Base-by-base conservation (phyloP, 2,329 filamentous ascomycete species). In the Xylariaceae sp. region DNA sequence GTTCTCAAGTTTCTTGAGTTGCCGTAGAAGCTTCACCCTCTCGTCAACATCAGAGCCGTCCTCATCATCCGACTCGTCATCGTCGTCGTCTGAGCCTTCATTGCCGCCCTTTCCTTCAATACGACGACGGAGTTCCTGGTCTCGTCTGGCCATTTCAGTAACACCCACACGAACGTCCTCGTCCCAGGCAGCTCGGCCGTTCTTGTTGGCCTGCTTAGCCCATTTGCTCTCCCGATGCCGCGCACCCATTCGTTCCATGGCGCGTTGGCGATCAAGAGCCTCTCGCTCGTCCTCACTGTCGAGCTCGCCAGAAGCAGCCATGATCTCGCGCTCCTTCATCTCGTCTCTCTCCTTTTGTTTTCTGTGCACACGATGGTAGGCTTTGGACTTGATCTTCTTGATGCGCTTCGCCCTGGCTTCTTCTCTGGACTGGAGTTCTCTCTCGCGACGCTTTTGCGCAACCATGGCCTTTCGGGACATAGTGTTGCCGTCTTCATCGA, bases 311-410 rank as follows among this genome's bases (percentile, higher is more conserved):
- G 81, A 81, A 54, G 82, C 83, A 15, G 78, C 80, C 74, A 80
- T 79, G 58, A 70, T 80, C 69, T 82, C 80, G 15, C 75, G 75
- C 13, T 77, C 73, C 13, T 80, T 82, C 70, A 79, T 76, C 72
- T 86, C 74, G 62, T 84, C 73, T 57, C 82, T 78, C 65, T 81
- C 74, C 67, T 78, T 69, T 73, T 86, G 89, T 71, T 88, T 96
- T 44, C 93, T 86, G 74, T 97, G 93, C 11, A 97, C 88, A 50
- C 92, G 88, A 57, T 93, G 89, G 72, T 96, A 99, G 0, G 92
- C 85, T 74, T 97, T 99, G 72, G 90, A 95, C 81, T 99, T 99
- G 77, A 99, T 99, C 79, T 97, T 97, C 78, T 97, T 96, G 76
- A 99, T 91, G 23, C 94, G 88, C 76, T 92, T 95, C 6, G 92